phyloP scores from a whole-genome alignment of 2,329 filamentous ascomycete genomes.

The Colletotrichum viniferum region DNA sequence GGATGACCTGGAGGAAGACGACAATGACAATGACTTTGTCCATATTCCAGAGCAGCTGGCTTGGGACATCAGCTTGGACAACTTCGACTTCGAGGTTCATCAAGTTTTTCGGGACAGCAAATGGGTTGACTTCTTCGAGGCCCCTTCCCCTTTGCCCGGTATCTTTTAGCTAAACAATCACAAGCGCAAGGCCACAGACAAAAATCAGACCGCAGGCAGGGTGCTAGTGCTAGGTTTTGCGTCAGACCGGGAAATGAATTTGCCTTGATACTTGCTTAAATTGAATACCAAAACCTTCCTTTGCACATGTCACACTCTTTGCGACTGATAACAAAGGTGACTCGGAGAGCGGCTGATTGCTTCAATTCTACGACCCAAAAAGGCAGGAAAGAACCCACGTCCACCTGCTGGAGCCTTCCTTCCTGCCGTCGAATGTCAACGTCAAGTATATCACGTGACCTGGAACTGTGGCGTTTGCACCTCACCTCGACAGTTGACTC shows the following conservation, averaged over 20 bases:
- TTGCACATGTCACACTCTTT: fast-evolving
- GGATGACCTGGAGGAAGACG: not conserved
- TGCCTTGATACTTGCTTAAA: fast-evolving
- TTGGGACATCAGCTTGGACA: fast-evolving
- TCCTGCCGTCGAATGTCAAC: not conserved
- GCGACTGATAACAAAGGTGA: not conserved
- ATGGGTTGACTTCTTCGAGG: not conserved
- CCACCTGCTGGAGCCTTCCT: not conserved
- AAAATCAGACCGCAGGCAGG: not conserved
- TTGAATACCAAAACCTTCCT: not conserved
- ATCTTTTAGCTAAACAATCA: not conserved
- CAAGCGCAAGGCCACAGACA: not conserved
- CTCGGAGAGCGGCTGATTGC: not conserved
- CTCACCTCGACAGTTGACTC: not conserved
- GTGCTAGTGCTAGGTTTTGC: not conserved
- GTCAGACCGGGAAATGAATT: not conserved
- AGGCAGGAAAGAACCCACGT: not conserved
- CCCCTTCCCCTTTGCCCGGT: not conserved
- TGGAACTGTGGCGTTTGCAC: not conserved
- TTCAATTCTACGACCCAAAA: not conserved
- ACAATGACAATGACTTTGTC: not conserved
- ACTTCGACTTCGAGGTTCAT: not conserved
- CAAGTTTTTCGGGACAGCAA: not conserved
- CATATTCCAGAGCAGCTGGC: not conserved
- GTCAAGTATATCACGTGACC: not conserved